phyloP scores from a whole-genome alignment of 352 stramenopile genomes.

The Pythium aquatile region DNA sequence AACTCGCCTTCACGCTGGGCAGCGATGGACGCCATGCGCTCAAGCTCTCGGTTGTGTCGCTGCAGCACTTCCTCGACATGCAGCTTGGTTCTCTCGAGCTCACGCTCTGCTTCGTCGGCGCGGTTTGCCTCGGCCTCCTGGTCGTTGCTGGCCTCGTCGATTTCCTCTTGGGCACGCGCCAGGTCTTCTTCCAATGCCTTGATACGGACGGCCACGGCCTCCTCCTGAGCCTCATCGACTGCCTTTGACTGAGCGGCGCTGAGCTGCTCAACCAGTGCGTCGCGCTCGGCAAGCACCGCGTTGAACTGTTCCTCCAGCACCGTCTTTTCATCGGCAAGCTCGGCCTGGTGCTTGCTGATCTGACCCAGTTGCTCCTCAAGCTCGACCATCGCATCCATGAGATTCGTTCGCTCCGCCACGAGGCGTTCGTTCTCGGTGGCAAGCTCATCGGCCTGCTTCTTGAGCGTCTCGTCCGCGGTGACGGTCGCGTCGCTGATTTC shows the following conservation, averaged over 20 bases:
- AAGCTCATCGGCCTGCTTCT: conserved; percentile 13
- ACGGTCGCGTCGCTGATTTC: not conserved
- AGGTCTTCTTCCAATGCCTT: conserved; percentile 11
- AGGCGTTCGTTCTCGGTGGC: conserved; percentile 24
- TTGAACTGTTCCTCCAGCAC: conserved; percentile 30
- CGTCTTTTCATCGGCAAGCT: conserved; percentile 37
- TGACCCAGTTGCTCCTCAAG: conserved; percentile 39
- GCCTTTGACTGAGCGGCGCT: not conserved
- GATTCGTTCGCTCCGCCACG: conserved; percentile 16
- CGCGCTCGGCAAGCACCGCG: conserved; percentile 15
- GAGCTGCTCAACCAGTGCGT: conserved; percentile 10
- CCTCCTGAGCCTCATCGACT: not conserved
- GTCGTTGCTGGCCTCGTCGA: conserved; percentile 20
- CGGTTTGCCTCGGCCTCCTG: conserved; percentile 24
- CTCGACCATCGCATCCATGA: conserved; percentile 34
- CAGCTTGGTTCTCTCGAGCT: conserved; percentile 6
- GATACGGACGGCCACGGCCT: not conserved
- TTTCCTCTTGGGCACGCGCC: conserved; percentile 10
- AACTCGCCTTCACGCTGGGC: conserved; percentile 32
- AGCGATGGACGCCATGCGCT: not conserved
- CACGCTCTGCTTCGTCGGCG: conserved; percentile 12
- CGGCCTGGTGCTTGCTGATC: conserved; percentile 12
- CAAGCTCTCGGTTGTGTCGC: conserved; percentile 4
- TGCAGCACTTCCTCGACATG: conserved; percentile 8
- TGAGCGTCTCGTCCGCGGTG: not conserved